These are phyloP conservation scores for Cercis canadensis DNA, from an alignment of 306 rosid genomes.

Conservation along the genomic window DNA sequence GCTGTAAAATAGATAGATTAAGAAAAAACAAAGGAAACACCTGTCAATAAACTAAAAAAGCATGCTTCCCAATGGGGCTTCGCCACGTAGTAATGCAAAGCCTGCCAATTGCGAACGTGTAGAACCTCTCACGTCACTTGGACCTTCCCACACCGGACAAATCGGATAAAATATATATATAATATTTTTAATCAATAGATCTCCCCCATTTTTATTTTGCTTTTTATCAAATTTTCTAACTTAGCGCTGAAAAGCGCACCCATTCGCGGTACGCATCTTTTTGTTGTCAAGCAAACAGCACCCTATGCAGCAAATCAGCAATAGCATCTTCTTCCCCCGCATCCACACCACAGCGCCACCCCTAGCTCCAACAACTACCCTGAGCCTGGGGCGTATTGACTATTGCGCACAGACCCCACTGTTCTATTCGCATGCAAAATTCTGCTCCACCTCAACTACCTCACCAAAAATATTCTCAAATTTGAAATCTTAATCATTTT, in stretches of 20 bases:
- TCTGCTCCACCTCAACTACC: no score
- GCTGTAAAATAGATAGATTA: no score
- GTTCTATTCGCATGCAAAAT: constrained; percentile 12
- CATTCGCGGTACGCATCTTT: neutral
- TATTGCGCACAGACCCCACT: neutral
- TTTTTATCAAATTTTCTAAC: neutral
- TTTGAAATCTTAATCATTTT: neutral
- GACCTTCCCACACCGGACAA: neutral
- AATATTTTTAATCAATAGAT: neutral
- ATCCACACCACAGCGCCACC: neutral
- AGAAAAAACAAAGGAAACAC: no score
- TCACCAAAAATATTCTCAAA: no score
- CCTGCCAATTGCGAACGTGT: neutral
- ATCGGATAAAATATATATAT: no score
- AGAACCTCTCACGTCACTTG: neutral
- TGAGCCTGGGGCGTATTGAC: neutral
- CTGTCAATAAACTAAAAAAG: no score
- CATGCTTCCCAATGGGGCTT: no score
- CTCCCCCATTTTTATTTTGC: no score
- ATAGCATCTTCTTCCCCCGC: neutral
- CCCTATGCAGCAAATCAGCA: no score
- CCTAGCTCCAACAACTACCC: neutral
- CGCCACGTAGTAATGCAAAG: neutral
- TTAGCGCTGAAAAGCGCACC: neutral
- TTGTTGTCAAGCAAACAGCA: neutral